Base-by-base conservation (phyloP, 257 asterid species). In the Vinca minor region DNA sequence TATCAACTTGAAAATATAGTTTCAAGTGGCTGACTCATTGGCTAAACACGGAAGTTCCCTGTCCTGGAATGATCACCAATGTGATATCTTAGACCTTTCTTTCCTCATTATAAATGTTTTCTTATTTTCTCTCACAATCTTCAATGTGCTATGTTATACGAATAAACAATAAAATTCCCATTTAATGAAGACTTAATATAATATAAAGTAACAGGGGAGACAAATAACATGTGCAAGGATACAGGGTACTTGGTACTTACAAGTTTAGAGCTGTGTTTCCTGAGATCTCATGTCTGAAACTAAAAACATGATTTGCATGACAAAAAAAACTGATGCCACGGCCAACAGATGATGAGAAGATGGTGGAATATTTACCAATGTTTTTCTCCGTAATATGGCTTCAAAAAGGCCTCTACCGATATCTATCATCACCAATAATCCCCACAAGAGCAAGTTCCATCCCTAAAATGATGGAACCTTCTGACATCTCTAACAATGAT, bases 401-500 rank as follows among this genome's bases (percentile, higher is more conserved):
- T 39, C 29, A 38, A 25, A 25, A 4, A 28, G 11, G n/a, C 41
- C 28, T 4, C 18, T 63, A 7, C 34, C 45, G 6, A 10, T 6
- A 31, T 29, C 13, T 21, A 41, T 57, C 85, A 41, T 57, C 85
- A 90, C 97, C 97, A 90, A 76, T 87, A 87, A 76, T 90, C 97
- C 62, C 93, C 82, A 78, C 97, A 91, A 0, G 95, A 87, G 73
- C 97, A 91, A 69, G 72, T 77, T 28, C 96, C 97, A 60, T 86
- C 70, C 67, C 67, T 82, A 82, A 90, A 90, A 66, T 90, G 96
- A 79, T 90, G 97, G 69, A 87, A 90, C 69, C 97, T 80, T 73
- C 89, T 72, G 1, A 85, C 86, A 58, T 91, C 97, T 84, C 97
- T 85, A 76, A 88, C 90, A 66, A 91, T 79, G 60, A 91, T 91